Evolutionary conservation across 805 yeast genomes (phyloP).

Genomic region (Cyberlindnera meyerae): DNA sequence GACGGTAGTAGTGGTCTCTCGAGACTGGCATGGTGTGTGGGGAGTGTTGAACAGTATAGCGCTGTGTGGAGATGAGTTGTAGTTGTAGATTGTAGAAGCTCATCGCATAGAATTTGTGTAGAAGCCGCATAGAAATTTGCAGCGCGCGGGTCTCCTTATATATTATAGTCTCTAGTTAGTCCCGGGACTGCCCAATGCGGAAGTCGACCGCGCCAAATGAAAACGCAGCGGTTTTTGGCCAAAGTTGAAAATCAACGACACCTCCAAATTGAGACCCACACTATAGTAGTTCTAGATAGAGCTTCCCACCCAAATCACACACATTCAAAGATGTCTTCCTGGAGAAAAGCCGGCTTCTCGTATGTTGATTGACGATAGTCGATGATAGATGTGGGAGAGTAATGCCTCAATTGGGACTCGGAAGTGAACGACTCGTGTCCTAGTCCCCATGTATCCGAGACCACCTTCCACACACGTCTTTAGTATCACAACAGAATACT

Average conservation of each 20-base stretch:
- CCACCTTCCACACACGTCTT: too few relatives aligned
- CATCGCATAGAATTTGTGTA: too few relatives aligned
- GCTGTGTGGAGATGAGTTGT: too few relatives aligned
- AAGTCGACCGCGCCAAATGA: constrained; percentile 17
- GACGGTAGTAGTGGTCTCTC: constrained; percentile 69
- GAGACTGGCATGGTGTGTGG: constrained; percentile 42
- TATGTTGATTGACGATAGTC: constrained; percentile 25
- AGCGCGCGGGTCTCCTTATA: too few relatives aligned
- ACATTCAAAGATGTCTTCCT: constrained; percentile 41
- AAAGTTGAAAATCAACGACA: constrained; percentile 4
- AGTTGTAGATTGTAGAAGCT: constrained; percentile 3
- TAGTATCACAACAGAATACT: too few relatives aligned
- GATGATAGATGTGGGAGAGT: too few relatives aligned
- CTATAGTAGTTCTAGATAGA: too few relatives aligned
- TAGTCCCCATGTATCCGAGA: background rate
- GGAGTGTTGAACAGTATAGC: background rate
- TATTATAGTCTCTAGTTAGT: too few relatives aligned
- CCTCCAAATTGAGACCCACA: background rate
- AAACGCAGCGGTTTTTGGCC: constrained; percentile 1
- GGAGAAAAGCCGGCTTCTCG: constrained; percentile 67
- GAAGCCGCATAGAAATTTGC: constrained; percentile 1
- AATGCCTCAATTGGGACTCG: too few relatives aligned
- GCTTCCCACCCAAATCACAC: constrained; percentile 2
- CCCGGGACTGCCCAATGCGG: constrained; percentile 18
- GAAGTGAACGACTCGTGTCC: too few relatives aligned